These are phyloP conservation scores for Leucosporidium scottii DNA, from an alignment of 768 basidiomycete species.

Conservation along the genomic window DNA sequence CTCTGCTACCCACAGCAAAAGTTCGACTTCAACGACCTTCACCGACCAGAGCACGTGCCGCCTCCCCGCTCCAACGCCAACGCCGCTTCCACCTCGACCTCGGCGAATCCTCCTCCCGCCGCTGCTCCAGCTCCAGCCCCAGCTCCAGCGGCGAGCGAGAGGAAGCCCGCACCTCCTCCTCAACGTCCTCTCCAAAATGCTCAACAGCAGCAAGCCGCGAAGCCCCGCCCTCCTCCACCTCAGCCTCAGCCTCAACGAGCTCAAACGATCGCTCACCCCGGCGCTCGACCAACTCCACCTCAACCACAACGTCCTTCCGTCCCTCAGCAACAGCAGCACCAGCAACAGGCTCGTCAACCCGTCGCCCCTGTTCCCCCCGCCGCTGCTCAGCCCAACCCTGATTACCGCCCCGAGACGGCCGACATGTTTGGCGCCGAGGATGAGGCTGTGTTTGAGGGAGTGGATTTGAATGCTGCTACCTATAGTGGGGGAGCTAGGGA, in stretches of 20 bases:
- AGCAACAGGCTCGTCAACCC: too few species aligned
- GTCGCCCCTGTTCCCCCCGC: neutral
- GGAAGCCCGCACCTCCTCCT: neutral
- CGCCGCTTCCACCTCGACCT: slow-evolving; percentile 1
- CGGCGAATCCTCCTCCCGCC: neutral
- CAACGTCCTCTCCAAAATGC: too few species aligned
- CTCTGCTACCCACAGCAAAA: slow-evolving; percentile 26
- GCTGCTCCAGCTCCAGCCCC: neutral
- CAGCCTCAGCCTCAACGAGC: neutral
- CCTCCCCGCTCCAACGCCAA: neutral
- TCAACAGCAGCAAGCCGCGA: too few species aligned
- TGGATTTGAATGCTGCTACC: neutral
- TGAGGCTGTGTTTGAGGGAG: neutral
- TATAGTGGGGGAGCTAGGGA: neutral
- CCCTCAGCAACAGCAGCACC: neutral
- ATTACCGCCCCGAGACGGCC: neutral
- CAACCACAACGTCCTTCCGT: neutral
- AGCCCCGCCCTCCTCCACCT: neutral
- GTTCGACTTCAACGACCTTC: slow-evolving; percentile 32
- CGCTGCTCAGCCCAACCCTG: neutral
- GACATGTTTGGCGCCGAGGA: slow-evolving; percentile 1
- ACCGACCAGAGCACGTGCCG: slow-evolving; percentile 11
- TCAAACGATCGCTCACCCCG: neutral
- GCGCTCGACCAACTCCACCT: neutral
- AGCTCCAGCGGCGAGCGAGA: too few species aligned